Conservation (phyloP, 2,329 filamentous ascomycete genomes). For the Didymella lethalis region DNA sequence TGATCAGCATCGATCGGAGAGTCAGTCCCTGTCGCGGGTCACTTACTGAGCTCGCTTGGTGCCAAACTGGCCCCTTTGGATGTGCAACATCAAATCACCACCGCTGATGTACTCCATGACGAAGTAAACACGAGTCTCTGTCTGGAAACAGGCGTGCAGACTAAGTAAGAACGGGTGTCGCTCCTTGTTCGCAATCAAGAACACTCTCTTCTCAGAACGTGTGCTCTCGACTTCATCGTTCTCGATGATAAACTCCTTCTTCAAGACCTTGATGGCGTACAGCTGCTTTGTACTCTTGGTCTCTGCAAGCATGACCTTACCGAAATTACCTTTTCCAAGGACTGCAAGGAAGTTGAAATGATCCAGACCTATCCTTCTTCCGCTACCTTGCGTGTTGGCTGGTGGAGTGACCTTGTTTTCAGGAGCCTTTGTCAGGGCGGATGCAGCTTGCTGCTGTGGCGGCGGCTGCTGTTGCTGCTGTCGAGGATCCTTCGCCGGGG, state of each 20-base stretch:
- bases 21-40: neutral
- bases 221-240: constrained; percentile 99
- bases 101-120: constrained; percentile 99
- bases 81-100: constrained; percentile 98
- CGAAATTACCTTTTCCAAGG: constrained; percentile 98
- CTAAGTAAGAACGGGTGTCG: constrained; percentile 95
- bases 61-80: constrained; percentile 94
- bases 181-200: constrained; percentile 96
- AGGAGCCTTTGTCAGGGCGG: constrained; percentile 43
- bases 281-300: constrained; percentile 91
- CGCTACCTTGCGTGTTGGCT: constrained; percentile 73
- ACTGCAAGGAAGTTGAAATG: constrained; percentile 99
- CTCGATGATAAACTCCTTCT: constrained; percentile 99
- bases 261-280: constrained; percentile 98
- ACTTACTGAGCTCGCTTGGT: constrained; percentile 93
- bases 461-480: constrained; percentile 54
- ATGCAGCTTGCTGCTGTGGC: constrained; percentile 54
- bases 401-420: constrained; percentile 70
- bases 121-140: constrained; percentile 97
- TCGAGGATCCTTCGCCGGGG: constrained; percentile 43
- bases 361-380: constrained; percentile 88
- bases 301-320: constrained; percentile 99
- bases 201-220: constrained; percentile 95
- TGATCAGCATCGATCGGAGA: constrained; percentile 22
- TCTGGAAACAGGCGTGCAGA: constrained; percentile 98